Evolutionary conservation across 2,329 filamentous ascomycete genomes (phyloP), one percentile per base, ranked within the genome.

Genomic region (Aspergillus brasiliensis): DNA sequence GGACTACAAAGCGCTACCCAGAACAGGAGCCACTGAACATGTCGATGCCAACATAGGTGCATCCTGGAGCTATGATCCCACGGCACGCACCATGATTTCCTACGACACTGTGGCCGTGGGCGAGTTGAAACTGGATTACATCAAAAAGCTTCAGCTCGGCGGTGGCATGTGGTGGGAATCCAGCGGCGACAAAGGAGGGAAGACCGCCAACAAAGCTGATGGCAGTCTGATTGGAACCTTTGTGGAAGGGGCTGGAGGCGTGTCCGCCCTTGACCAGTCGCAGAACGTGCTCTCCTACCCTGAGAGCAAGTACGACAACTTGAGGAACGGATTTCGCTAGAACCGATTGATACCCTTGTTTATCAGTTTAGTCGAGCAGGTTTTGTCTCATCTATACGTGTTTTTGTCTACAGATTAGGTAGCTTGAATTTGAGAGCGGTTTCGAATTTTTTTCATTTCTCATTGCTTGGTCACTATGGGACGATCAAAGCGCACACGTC

Each of bases 141-240:
- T 97, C 70, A 84, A 82, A 69, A 72, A 85, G 17, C 79, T 83
- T 23, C 79, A 83, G 0, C 83, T 97, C 0, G 93, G 92, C 11
- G 93, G 93, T n/a, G 91, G 84, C 19, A 97, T 97, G 93, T 97
- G 92, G 92, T 95, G 91, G 91, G 93, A 97, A 80, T 91, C 87
- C 68, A 94, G 89, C 69, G 89, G 86, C 3, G 94, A 97, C 73
- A 88, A 87, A 71, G 76, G 81, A 7, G 88, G 86, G 0, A 78
- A 75, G 42, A 59, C 60, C 21, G 76, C 71, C 5, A 69, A 70
- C 49, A 69, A 72, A 51, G 65, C 66, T 6, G 71, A 76, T 27
- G 80, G 82, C 0, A 94, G 90, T 66, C 72, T 97, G 71, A 92
- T 93, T 54, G 81, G 77, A 3, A 87, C 83, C 8, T 79, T 79